phyloP scores from a whole-genome alignment of 1,284 basidiomycete genomes.

The Abortiporus biennis region DNA sequence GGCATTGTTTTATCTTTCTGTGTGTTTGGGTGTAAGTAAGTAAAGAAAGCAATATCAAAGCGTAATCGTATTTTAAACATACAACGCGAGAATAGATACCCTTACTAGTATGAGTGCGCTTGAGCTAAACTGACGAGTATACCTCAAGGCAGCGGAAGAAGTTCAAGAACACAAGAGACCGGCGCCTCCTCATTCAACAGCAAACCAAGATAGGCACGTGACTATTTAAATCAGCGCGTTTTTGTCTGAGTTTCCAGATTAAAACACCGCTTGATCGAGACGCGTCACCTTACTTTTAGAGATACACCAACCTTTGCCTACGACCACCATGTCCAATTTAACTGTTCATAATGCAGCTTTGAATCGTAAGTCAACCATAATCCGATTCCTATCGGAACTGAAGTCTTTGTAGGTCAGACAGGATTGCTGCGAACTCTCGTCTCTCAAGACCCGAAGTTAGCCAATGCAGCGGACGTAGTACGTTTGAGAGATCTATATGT shows the following conservation, averaged over 20 bases:
- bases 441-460: conserved; percentile 57
- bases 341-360: conserved; percentile 59
- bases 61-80: no score
- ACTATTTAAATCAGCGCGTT: neutral
- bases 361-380: conserved; percentile 40
- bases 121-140: conserved; percentile 14
- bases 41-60: no score
- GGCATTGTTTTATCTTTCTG: no score
- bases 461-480: conserved; percentile 70
- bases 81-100: no score
- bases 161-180: no score
- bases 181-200: no score
- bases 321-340: neutral
- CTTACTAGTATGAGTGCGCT: no score
- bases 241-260: no score
- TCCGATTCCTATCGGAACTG: conserved; percentile 3
- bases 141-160: no score
- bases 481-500: conserved; percentile 13
- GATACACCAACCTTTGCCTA: conserved; percentile 1
- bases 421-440: conserved; percentile 69
- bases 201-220: no score
- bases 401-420: conserved; percentile 54
- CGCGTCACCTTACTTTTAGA: neutral
- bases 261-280: conserved; percentile 2
- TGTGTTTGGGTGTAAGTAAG: no score